A percentile compares a stretch with the other conserved stretches of the same genome.
These are phyloP conservation scores for Pisolithus albus DNA, from an alignment of 768 basidiomycete species.

Conservation along the genomic window DNA sequence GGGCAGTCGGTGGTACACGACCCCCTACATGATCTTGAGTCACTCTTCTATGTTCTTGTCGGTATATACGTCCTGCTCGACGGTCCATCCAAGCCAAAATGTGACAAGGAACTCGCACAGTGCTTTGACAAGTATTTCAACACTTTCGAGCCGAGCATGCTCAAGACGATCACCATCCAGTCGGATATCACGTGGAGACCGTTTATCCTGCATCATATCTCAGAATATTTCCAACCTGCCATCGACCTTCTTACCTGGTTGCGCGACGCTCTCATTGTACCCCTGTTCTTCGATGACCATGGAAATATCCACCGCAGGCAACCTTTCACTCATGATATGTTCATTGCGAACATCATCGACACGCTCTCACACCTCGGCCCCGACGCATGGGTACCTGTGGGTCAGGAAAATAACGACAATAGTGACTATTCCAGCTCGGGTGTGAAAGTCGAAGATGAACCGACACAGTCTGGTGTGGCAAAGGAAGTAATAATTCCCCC, in stretches of 20 bases:
- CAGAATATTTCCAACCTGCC: not conserved
- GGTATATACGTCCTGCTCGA: not conserved
- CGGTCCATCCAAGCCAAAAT: not conserved
- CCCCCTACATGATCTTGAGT: not conserved
- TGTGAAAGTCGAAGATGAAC: not conserved
- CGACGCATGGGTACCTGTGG: not conserved
- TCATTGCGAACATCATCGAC: not conserved
- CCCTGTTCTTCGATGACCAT: not conserved
- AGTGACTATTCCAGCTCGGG: not conserved
- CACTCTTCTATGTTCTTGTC: not conserved
- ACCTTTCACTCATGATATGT: not conserved
- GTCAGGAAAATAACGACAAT: not conserved
- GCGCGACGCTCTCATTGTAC: not conserved
- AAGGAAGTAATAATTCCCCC: not conserved
- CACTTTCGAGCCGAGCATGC: conserved; percentile 1
- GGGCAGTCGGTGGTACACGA: conserved; percentile 2
- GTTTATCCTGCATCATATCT: not conserved
- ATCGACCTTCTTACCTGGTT: not conserved
- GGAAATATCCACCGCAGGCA: not conserved
- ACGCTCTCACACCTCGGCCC: not conserved
- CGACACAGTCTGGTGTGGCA: not conserved
- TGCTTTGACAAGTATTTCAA: conserved; percentile 7
- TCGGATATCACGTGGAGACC: not conserved
- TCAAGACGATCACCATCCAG: not conserved
- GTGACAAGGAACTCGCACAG: not conserved